A percentile compares a stretch with the other conserved stretches of the same genome.
Conservation (phyloP, 768 basidiomycete genomes). For the Xanthoconium stramineum region DNA sequence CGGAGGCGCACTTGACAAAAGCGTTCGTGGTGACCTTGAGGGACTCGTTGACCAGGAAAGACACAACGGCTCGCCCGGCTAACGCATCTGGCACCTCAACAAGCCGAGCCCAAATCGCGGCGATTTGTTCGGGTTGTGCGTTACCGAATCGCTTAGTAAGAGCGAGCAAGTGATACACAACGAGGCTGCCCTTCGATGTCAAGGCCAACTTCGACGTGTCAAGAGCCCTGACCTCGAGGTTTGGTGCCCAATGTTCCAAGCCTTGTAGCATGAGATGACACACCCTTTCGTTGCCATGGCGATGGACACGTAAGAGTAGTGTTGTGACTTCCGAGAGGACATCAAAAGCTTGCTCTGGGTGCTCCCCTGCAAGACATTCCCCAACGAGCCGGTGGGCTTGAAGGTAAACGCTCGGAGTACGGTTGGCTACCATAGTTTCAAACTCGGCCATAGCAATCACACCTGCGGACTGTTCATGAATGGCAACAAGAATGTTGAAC, state of each 20-base stretch:
- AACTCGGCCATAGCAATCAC: conserved; percentile 67
- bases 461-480: conserved; percentile 67
- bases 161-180: conserved; percentile 79
- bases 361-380: conserved; percentile 75
- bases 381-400: conserved; percentile 77
- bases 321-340: conserved; percentile 70
- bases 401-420: conserved; percentile 72
- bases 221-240: conserved; percentile 54
- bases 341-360: conserved; percentile 57
- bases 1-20: conserved; percentile 76
- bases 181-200: conserved; percentile 50
- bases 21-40: conserved; percentile 76
- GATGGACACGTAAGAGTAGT: conserved; percentile 65
- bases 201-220: conserved; percentile 36
- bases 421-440: conserved; percentile 69
- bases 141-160: conserved; percentile 74
- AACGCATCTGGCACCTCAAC: conserved; percentile 67
- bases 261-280: conserved; percentile 69
- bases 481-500: conserved; percentile 70
- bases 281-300: conserved; percentile 45
- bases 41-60: conserved; percentile 85
- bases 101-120: conserved; percentile 73
- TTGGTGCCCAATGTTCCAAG: conserved; percentile 80
- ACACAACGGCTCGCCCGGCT: conserved; percentile 76
- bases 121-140: conserved; percentile 75